phyloP scores from a whole-genome alignment of 2,329 filamentous ascomycete species.

The Clonostachys byssicola region DNA sequence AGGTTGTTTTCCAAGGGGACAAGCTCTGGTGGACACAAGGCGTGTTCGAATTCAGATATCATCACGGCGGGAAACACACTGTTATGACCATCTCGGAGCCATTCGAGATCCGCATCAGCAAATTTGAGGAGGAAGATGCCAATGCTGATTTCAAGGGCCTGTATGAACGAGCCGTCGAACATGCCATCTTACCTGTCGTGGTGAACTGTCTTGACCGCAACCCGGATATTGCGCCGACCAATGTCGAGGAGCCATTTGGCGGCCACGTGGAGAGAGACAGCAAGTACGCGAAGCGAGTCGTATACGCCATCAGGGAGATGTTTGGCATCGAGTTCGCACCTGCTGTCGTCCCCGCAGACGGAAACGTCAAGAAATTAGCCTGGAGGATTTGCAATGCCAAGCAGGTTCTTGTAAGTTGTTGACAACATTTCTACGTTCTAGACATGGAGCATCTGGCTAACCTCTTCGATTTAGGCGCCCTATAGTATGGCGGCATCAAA shows the following conservation, averaged over 20 bases:
- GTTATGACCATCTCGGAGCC: slow-evolving; percentile 93
- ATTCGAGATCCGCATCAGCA: slow-evolving; percentile 82
- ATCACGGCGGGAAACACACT: slow-evolving; percentile 87
- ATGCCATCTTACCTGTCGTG: slow-evolving; percentile 74
- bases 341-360: slow-evolving; percentile 87
- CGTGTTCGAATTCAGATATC: slow-evolving; percentile 94
- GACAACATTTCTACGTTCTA: not conserved
- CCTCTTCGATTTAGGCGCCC: slow-evolving; percentile 49
- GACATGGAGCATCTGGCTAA: slow-evolving; percentile 39
- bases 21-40: slow-evolving; percentile 97
- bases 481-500: slow-evolving; percentile 67
- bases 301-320: slow-evolving; percentile 94
- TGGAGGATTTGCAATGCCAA: slow-evolving; percentile 97
- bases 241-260: slow-evolving; percentile 78
- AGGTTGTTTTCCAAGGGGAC: slow-evolving; percentile 85
- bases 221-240: slow-evolving; percentile 81
- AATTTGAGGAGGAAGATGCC: slow-evolving; percentile 72
- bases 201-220: slow-evolving; percentile 92
- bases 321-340: slow-evolving; percentile 95
- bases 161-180: slow-evolving; percentile 68
- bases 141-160: slow-evolving; percentile 54
- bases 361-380: slow-evolving; percentile 82
- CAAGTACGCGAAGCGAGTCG: slow-evolving; percentile 85
- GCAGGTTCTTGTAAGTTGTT: slow-evolving; percentile 76
- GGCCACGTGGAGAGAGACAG: slow-evolving; percentile 78